These are phyloP conservation scores for Amaranthus cruentus DNA, from an alignment of 148 eudicot species.

Conservation along the genomic window DNA sequence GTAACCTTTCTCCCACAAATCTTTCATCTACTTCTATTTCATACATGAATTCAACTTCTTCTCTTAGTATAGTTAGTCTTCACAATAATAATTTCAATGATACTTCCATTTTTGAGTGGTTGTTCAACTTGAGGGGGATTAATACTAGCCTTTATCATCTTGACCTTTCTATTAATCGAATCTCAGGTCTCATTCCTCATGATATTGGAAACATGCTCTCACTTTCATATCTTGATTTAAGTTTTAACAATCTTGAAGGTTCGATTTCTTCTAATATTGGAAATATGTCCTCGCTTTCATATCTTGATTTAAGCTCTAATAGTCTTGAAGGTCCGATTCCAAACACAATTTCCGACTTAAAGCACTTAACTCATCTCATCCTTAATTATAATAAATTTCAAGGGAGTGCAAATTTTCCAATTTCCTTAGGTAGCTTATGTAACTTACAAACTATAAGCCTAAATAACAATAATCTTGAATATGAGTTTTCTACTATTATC, in stretches of 20 bases:
- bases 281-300: not conserved
- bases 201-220: not conserved
- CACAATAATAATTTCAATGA: constrained; percentile 11
- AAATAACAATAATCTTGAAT: not conserved
- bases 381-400: constrained; percentile 6
- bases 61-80: constrained; percentile 19
- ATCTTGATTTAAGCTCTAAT: constrained; percentile 5
- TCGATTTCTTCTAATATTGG: constrained; percentile 4
- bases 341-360: not conserved
- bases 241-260: constrained; percentile 8
- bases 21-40: not conserved
- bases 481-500: constrained; percentile 2
- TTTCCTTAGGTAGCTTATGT: not conserved
- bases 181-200: constrained; percentile 20
- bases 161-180: constrained; percentile 8
- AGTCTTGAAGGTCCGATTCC: not conserved
- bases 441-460: not conserved
- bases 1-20: constrained; percentile 18
- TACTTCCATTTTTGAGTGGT: constrained; percentile 15
- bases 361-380: not conserved
- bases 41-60: constrained; percentile 9
- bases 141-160: constrained; percentile 19
- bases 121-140: constrained; percentile 19
- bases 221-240: constrained; percentile 18
- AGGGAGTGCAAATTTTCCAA: not conserved